These are phyloP conservation scores for Aspergillus sp. DNA, from an alignment of 2,329 filamentous ascomycete species.

Conservation along the genomic window DNA sequence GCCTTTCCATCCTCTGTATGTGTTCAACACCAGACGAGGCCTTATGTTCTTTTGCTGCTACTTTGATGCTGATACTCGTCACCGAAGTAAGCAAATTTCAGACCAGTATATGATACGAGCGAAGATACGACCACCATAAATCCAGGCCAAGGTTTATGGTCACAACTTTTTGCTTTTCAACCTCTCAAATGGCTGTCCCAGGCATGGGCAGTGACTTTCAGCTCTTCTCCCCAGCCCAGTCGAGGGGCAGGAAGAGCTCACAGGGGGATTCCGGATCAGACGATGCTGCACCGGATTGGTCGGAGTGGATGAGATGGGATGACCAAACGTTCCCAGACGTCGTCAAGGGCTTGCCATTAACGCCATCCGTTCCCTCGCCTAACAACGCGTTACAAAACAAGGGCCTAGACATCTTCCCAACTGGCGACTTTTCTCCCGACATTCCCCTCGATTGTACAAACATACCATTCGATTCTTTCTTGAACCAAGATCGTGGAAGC, in stretches of 20 bases:
- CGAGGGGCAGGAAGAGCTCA: conserved; percentile 26
- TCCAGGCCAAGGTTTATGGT: conserved; percentile 21
- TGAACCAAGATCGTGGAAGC: conserved; percentile 15
- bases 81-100: conserved; percentile 4
- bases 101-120: neutral
- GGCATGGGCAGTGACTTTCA: conserved; percentile 40
- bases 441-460: conserved; percentile 37
- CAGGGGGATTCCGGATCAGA: conserved; percentile 29
- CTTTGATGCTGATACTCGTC: conserved; percentile 11
- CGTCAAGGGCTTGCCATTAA: conserved; percentile 32
- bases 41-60: neutral
- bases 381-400: conserved; percentile 30
- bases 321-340: conserved; percentile 38
- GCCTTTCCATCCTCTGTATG: conserved; percentile 12
- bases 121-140: conserved; percentile 6
- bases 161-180: conserved; percentile 20
- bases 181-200: conserved; percentile 29
- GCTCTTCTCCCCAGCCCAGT: conserved; percentile 35
- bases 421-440: conserved; percentile 35
- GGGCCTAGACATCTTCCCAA: conserved; percentile 24
- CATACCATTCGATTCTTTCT: conserved; percentile 28
- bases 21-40: neutral
- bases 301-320: conserved; percentile 53
- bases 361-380: conserved; percentile 33
- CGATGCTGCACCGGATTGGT: conserved; percentile 46